These are phyloP conservation scores for Pichia nanzhaoensis DNA, from an alignment of 805 yeast species.

Conservation along the genomic window DNA sequence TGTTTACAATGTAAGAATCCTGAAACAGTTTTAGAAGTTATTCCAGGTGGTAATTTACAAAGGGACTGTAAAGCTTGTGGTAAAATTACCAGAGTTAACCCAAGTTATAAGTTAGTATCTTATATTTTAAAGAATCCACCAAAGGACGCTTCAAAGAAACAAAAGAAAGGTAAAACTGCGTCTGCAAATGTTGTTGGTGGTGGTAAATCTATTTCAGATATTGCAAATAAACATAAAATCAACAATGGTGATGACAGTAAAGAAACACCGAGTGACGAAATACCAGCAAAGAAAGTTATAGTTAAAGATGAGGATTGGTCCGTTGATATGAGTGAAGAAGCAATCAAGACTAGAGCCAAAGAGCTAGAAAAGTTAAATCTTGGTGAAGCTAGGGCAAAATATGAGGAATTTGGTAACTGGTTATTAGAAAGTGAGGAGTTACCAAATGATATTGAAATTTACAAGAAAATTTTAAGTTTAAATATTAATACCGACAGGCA, in stretches of 20 bases:
- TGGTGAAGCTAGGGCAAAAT: constrained; percentile 39
- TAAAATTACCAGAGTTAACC: constrained; percentile 74
- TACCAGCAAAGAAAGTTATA: constrained; percentile 40
- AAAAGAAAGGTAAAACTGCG: constrained; percentile 65
- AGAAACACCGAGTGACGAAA: background rate
- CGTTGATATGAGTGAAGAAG: constrained; percentile 94
- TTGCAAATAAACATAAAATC: constrained; percentile 45
- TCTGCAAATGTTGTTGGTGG: constrained; percentile 86
- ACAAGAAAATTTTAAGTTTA: constrained; percentile 78
- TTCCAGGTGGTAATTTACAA: constrained; percentile 65
- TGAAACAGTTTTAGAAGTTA: constrained; percentile 84
- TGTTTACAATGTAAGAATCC: constrained; percentile 97
- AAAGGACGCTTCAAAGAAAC: constrained; percentile 48
- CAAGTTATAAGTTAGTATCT: constrained; percentile 79
- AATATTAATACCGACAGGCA: constrained; percentile 66
- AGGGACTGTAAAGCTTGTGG: constrained; percentile 99
- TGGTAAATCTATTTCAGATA: constrained; percentile 73
- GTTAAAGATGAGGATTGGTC: constrained; percentile 95
- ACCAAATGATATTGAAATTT: constrained; percentile 85
- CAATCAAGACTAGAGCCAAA: constrained; percentile 84
- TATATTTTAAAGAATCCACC: constrained; percentile 85
- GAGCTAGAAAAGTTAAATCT: constrained; percentile 65
- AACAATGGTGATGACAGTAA: constrained; percentile 10
- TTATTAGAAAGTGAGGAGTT: constrained; percentile 48
- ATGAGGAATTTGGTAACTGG: constrained; percentile 89